Conservation (phyloP, 352 stramenopile genomes). For the Pythium myriotylum region DNA sequence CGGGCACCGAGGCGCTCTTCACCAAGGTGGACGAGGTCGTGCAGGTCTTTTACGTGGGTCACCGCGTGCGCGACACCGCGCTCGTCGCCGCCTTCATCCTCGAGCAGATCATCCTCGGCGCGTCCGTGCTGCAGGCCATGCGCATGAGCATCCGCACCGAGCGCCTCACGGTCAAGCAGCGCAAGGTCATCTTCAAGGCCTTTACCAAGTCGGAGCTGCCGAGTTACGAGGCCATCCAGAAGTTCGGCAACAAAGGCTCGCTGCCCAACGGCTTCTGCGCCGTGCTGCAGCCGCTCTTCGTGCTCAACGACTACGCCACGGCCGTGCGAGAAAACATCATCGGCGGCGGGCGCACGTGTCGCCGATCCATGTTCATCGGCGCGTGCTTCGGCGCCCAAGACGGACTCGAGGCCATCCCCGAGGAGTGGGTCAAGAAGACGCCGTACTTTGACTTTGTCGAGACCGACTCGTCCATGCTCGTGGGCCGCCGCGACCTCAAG, state of each 20-base stretch:
- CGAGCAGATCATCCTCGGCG: slow-evolving; percentile 78
- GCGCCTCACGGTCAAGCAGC: slow-evolving; percentile 76
- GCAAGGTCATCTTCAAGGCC: slow-evolving; percentile 85
- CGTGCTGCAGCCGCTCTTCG: slow-evolving; percentile 78
- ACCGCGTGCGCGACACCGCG: slow-evolving; percentile 67
- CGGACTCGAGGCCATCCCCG: slow-evolving; percentile 62
- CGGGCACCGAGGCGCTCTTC: slow-evolving; percentile 77
- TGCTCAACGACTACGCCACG: slow-evolving; percentile 77
- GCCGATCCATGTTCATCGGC: slow-evolving; percentile 81
- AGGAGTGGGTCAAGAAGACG: slow-evolving; percentile 79
- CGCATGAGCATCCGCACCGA: slow-evolving; percentile 84
- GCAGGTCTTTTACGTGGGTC: slow-evolving; percentile 78
- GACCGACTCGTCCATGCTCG: slow-evolving; percentile 65
- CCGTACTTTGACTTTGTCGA: slow-evolving; percentile 85
- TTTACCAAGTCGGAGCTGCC: slow-evolving; percentile 84
- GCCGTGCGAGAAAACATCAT: slow-evolving; percentile 85
- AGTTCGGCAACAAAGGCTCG: slow-evolving; percentile 78
- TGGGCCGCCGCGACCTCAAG: slow-evolving; percentile 68
- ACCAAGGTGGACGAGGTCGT: slow-evolving; percentile 81
- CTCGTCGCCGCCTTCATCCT: slow-evolving; percentile 77
- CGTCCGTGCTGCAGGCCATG: slow-evolving; percentile 79
- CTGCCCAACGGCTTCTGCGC: slow-evolving; percentile 70
- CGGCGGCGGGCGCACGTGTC: slow-evolving; percentile 72
- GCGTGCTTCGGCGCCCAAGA: slow-evolving; percentile 81
- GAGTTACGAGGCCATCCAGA: slow-evolving; percentile 82